A percentile compares a stretch with the other conserved stretches of the same genome.
These are phyloP conservation scores for Suillus lakei DNA, from an alignment of 768 basidiomycete species.

Conservation along the genomic window DNA sequence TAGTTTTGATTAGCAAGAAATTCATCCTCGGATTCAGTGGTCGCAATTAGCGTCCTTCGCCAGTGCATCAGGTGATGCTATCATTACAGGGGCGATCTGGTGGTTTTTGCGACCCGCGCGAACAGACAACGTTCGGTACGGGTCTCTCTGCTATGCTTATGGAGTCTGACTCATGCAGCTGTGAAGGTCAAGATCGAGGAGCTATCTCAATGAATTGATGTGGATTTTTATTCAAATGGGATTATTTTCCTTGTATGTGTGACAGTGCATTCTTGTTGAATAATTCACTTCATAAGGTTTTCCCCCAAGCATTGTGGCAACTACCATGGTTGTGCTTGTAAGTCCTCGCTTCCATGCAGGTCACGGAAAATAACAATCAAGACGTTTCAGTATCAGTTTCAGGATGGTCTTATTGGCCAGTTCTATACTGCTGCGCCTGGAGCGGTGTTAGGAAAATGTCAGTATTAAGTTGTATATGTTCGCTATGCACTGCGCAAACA, in stretches of 20 bases:
- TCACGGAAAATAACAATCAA: neutral
- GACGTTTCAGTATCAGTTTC: constrained; percentile 20
- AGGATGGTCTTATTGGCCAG: neutral
- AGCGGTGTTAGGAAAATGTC: constrained; percentile 24
- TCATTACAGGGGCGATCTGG: constrained; percentile 20
- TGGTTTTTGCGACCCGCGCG: constrained; percentile 20
- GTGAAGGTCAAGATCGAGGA: neutral
- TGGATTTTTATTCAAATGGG: constrained; percentile 23
- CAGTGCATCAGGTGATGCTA: constrained; percentile 23
- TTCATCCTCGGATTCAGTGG: constrained; percentile 11
- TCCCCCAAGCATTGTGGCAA: constrained; percentile 12
- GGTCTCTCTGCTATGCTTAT: neutral
- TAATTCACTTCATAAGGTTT: neutral
- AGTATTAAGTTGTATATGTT: neutral
- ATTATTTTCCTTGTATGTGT: constrained; percentile 20
- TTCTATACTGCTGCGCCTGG: constrained; percentile 19
- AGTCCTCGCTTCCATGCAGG: neutral
- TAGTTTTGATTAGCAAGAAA: too few species aligned
- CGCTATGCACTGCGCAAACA: neutral
- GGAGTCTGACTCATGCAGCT: constrained; percentile 5
- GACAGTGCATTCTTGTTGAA: neutral
- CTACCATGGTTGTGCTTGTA: constrained; percentile 16
- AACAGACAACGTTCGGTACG: constrained; percentile 17
- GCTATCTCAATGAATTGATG: constrained; percentile 20
- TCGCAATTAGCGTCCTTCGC: constrained; percentile 10